A percentile compares a stretch with the other conserved stretches of the same genome.
phyloP scores from a whole-genome alignment of 139 green algal genomes.

The Pedinophyceae sp. region DNA sequence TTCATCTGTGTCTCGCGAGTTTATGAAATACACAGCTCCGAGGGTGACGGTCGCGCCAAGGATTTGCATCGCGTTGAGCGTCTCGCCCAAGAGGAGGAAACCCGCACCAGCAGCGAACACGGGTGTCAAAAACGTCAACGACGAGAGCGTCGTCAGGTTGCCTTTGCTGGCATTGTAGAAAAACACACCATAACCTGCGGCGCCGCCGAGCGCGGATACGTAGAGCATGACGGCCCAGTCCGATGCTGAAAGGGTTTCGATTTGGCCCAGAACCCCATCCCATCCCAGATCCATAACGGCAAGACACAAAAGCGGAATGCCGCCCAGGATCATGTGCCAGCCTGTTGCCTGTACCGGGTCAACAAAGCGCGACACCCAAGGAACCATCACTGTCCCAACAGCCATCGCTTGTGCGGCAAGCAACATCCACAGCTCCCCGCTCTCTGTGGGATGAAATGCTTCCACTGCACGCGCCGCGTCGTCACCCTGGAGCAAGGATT shows the following conservation, averaged over 20 bases:
- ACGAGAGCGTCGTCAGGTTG: slow-evolving; percentile 73
- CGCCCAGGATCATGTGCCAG: slow-evolving; percentile 95
- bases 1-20: too few relatives aligned
- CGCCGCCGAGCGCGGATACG: slow-evolving; percentile 74
- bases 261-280: too few relatives aligned
- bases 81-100: slow-evolving; percentile 69
- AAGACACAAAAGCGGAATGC: slow-evolving; percentile 42
- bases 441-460: too few relatives aligned
- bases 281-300: too few relatives aligned
- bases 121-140: slow-evolving; percentile 91
- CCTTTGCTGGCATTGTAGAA: slow-evolving; percentile 50
- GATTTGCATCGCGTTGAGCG: slow-evolving; percentile 67
- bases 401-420: slow-evolving; percentile 93
- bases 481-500: too few relatives aligned
- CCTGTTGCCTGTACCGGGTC: slow-evolving; percentile 92
- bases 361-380: slow-evolving; percentile 41
- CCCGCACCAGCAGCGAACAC: slow-evolving; percentile 67
- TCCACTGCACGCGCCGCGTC: too few relatives aligned
- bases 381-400: slow-evolving; percentile 88
- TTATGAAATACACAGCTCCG: slow-evolving; percentile 64
- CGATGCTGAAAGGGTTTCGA: too few relatives aligned
- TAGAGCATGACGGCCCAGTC: too few relatives aligned
- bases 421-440: slow-evolving; percentile 91
- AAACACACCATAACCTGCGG: slow-evolving; percentile 72
- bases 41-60: slow-evolving; percentile 70